Conservation (phyloP, 2,329 filamentous ascomycete species). For the Amauroascus verrucosus region DNA sequence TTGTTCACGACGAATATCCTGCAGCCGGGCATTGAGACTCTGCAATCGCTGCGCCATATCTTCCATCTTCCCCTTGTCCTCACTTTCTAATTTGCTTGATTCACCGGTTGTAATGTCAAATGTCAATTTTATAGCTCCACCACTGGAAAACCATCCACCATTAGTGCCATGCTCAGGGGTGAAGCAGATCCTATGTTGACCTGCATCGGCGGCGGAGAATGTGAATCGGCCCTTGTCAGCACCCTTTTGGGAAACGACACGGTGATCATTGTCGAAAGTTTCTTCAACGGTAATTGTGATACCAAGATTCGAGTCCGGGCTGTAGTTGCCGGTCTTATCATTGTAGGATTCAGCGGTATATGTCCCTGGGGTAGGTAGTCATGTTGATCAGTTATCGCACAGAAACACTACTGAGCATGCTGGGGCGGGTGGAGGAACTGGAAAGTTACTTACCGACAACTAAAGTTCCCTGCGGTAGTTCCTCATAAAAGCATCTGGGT, state of each 20-base stretch:
- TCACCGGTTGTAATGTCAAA: constrained; percentile 91
- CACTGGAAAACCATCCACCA: constrained; percentile 60
- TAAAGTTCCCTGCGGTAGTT: constrained; percentile 91
- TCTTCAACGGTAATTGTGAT: constrained; percentile 93
- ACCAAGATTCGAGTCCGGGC: constrained; percentile 61
- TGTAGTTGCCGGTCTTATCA: constrained; percentile 56
- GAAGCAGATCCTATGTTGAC: constrained; percentile 93
- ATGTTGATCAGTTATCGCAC: too few relatives aligned
- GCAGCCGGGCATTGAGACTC: constrained; percentile 76
- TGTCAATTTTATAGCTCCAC: constrained; percentile 68
- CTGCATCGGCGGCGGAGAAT: constrained; percentile 88
- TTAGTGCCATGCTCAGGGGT: constrained; percentile 62
- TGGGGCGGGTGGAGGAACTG: too few relatives aligned
- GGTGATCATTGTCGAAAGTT: constrained; percentile 95
- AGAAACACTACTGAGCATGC: not conserved
- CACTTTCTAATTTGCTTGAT: constrained; percentile 84
- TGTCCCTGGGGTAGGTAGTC: too few relatives aligned
- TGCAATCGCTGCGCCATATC: constrained; percentile 80
- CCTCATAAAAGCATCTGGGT: constrained; percentile 96
- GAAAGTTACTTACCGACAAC: constrained; percentile 59
- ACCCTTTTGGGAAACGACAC: constrained; percentile 80
- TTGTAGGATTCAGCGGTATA: constrained; percentile 82
- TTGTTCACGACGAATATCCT: constrained; percentile 87
- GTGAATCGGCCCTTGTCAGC: constrained; percentile 72
- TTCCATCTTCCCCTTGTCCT: constrained; percentile 84